Evolutionary conservation across 768 basidiomycete species (phyloP).

Genomic region (Trametes cinnabarina): DNA sequence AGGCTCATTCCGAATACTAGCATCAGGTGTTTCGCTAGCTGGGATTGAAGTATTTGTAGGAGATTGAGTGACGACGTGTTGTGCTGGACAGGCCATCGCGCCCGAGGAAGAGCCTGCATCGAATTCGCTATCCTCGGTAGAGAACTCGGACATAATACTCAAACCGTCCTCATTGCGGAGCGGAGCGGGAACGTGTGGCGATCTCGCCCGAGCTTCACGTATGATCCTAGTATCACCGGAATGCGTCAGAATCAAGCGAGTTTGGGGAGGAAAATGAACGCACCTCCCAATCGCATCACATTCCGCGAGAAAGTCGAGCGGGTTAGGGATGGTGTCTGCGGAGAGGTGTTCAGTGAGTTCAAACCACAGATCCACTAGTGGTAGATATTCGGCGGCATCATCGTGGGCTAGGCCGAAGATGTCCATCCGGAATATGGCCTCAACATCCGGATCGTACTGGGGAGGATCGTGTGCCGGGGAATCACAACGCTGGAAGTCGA

Average conservation of each 20-base stretch:
- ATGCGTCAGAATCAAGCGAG: too few relatives aligned
- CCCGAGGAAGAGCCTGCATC: background rate
- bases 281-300: background rate
- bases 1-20: too few relatives aligned
- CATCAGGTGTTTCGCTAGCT: too few relatives aligned
- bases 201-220: background rate
- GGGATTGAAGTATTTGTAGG: too few relatives aligned
- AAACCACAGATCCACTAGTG: constrained; percentile 7
- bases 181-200: background rate
- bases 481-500: background rate
- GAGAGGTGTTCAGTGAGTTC: constrained; percentile 6
- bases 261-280: background rate
- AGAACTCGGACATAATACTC: background rate
- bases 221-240: background rate
- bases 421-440: background rate
- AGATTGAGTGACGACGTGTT: too few relatives aligned
- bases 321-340: background rate
- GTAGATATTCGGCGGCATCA: background rate
- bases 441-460: background rate
- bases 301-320: background rate
- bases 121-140: background rate
- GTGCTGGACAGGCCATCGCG: background rate
- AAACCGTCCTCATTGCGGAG: background rate
- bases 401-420: background rate
- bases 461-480: background rate